Conservation (phyloP, 2,329 filamentous ascomycete species). For the Beauveria pseudobassiana region DNA sequence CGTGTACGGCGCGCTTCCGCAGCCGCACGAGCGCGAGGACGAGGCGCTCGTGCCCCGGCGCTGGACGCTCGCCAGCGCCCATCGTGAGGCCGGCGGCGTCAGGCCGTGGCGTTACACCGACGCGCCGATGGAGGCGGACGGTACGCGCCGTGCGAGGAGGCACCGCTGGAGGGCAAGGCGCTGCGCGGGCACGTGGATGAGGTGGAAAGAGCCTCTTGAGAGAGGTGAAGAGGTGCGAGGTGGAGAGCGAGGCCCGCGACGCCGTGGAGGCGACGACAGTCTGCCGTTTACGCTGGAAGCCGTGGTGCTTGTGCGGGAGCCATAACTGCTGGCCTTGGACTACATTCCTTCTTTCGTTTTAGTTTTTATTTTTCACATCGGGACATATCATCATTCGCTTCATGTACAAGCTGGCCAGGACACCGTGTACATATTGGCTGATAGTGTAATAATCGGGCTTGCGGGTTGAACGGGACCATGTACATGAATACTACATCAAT, state of each 20-base stretch:
- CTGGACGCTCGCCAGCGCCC: not conserved
- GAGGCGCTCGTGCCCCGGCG: conserved; percentile 1
- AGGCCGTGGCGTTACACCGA: not conserved
- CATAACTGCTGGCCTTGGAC: not conserved
- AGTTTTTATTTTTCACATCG: not conserved
- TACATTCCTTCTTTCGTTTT: not conserved
- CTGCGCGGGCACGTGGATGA: not conserved
- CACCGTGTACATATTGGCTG: not conserved
- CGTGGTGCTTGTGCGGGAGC: not conserved
- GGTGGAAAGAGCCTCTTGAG: not conserved
- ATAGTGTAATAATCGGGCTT: not conserved
- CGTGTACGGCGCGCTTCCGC: not conserved
- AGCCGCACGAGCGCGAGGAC: conserved; percentile 4
- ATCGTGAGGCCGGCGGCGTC: not conserved
- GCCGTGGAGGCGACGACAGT: not conserved
- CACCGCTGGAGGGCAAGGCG: not conserved
- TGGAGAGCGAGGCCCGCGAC: conserved; percentile 1
- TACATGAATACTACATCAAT: not conserved
- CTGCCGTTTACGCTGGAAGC: not conserved
- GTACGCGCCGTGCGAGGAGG: not conserved
- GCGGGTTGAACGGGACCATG: not conserved
- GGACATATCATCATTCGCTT: not conserved
- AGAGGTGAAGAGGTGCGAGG: conserved; percentile 2
- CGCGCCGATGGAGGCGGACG: not conserved
- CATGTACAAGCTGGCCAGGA: not conserved